Evolutionary conservation across 495 filamentous ascomycete species (phyloP), one percentile per base, ranked within the genome.

Genomic region (Penicillium atrosanguineum): DNA sequence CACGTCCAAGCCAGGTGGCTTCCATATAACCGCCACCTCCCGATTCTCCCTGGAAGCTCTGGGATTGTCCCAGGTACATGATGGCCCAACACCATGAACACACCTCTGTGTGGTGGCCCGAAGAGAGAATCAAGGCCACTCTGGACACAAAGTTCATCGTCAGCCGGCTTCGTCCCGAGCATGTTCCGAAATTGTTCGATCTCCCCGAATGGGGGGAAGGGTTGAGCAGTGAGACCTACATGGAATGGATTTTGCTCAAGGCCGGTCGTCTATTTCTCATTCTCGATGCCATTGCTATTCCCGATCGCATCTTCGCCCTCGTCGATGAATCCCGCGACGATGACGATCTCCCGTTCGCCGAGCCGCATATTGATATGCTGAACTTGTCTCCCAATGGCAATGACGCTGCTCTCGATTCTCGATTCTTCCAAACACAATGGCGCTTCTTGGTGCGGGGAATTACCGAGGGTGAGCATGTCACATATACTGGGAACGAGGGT

Each of bases 301-400:
- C 92, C 0, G 86, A 90, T 53, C 87, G 87, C 68, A 95, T 96
- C 45, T 96, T 96, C 60, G 82, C 84, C 16, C 74, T 92, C 38
- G 84, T 96, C 42, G 90, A 96, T 63, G 84, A 88, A 52, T 92
- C 88, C 5, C 90, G 87, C 77, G 90, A 95, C 58, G 93, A 97
- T 62, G 81, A 87, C 43, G 92, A 97, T 70, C 78, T 97, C 16
- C 93, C 93, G 0, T 75, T 96, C 46, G 78, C 87, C 0, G 78
- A 84, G 41, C 85, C 88, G 57, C 83, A 86, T 43, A 76, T 96
- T 19, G 81, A 82, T 61, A 80, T 80, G 25, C 78, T 95, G 3
- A 72, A 76, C 36, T 77, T 96, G 23, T 85, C 84, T 1, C 76
- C 68, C 0, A 46, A 64, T 16, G 72, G 74, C 7, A 78, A 77